Evolutionary conservation across 1,284 basidiomycete species (phyloP), one percentile per base, ranked within the genome.

Genomic region (Leccinum insolens): DNA sequence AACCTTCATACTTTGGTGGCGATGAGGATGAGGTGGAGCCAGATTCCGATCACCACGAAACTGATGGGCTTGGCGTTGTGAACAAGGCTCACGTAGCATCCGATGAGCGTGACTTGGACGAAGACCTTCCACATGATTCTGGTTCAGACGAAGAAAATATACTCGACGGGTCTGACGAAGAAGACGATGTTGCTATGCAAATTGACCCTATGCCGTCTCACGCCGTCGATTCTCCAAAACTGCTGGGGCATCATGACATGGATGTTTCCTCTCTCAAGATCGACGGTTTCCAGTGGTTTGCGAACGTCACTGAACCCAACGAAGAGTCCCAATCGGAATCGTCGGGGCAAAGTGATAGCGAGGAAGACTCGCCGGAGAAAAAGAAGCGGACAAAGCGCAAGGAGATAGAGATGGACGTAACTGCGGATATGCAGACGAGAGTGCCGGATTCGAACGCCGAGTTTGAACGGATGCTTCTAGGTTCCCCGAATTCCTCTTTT

Each of bases 401-500:
- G 75, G 84, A 86, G 76, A 89, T 95, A 69, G 88, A 95, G 75
- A 82, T 90, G 70, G 95, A 98, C 79, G 81, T 92, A 58, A 96
- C 96, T 0, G 92, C 90, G 22, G 90, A 95, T 69, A 89, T 96
- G 83, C 93, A 95, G 66, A 89, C 85, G 52, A 91, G 89, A 74
- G 83, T 83, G n/a, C 96, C 97, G 2, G 92, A 96, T 77, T 98
- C 97, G 1, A 92, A 92, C 67, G 88, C 93, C 61, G 97, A 99
- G 77, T 99, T 98, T 75, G 98, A 99, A 80, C 91, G 98, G 15
- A 83, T 96, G 22, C 86, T 99, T 44, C 86, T 99, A 34, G 94
- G 95, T n/a, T 97, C 96, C 1, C 98, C 98, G 4, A 96, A 98
- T 79, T 98, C 95, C 14, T 99, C 98, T 0, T 98, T 92, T 82